Conservation (phyloP, 345 rosid genomes). For the Eucalyptus erythrocorys region DNA sequence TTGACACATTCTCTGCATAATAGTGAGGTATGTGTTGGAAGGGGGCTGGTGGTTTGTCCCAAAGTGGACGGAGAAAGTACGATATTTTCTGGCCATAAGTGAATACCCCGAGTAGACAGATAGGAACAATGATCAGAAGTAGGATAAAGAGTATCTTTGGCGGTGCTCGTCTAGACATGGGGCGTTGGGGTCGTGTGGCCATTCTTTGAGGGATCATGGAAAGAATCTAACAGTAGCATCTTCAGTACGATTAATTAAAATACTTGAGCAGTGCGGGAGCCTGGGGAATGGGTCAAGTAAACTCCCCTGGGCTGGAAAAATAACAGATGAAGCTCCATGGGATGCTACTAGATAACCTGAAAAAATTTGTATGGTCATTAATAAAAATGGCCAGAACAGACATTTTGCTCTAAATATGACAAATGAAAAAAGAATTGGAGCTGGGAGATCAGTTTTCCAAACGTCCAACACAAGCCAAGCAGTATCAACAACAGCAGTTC, state of each 20-base stretch:
- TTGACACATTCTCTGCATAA: constrained; percentile 88
- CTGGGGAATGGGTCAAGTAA: background rate
- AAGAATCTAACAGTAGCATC: background rate
- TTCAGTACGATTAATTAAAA: background rate
- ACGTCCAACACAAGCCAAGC: background rate
- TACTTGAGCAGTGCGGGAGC: background rate
- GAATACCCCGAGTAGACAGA: constrained; percentile 37
- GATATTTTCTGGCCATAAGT: constrained; percentile 32
- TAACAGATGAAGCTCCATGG: background rate
- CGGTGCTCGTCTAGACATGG: constrained; percentile 13
- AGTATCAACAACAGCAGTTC: background rate
- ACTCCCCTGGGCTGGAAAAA: background rate
- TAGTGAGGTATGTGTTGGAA: constrained; percentile 67
- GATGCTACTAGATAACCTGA: background rate
- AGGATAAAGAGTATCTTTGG: constrained; percentile 15
- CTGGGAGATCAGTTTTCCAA: background rate
- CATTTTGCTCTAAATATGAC: background rate
- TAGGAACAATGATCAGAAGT: constrained; percentile 34
- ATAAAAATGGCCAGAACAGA: background rate
- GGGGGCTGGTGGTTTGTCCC: constrained; percentile 79
- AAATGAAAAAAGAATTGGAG: background rate
- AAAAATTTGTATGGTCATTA: background rate
- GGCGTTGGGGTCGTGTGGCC: constrained; percentile 28
- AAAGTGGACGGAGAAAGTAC: constrained; percentile 75
- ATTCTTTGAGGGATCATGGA: constrained; percentile 11